A percentile compares a stretch with the other conserved stretches of the same genome.
Evolutionary conservation across 306 rosid genomes (phyloP).

Genomic region (Senna siamea): DNA sequence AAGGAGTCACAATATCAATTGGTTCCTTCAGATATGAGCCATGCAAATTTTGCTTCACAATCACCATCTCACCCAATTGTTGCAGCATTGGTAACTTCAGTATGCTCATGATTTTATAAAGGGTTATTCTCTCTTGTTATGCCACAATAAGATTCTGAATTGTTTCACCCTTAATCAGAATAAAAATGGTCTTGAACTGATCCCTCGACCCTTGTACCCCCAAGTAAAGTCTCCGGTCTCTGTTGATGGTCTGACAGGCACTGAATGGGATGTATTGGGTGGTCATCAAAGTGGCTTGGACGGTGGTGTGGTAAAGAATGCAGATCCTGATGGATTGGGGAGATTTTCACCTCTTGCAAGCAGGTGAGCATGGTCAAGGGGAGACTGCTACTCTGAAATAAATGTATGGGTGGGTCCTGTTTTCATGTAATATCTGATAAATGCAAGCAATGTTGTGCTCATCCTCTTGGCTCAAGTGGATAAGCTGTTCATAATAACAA

Average conservation of each 20-base stretch:
- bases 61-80: slow-evolving; percentile 62
- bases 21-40: slow-evolving; percentile 66
- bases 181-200: slow-evolving; percentile 77
- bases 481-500: slow-evolving; percentile 25
- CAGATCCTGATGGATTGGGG: slow-evolving; percentile 64
- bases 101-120: slow-evolving; percentile 51
- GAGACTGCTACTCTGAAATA: slow-evolving; percentile 95
- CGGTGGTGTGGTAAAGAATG: slow-evolving; percentile 48
- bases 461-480: slow-evolving; percentile 21
- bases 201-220: slow-evolving; percentile 70
- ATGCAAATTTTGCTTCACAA: slow-evolving; percentile 60
- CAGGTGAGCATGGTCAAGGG: slow-evolving; percentile 99
- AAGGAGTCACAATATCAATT: slow-evolving; percentile 93
- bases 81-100: slow-evolving; percentile 65
- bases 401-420: slow-evolving; percentile 94
- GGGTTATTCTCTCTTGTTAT: slow-evolving; percentile 31
- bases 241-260: slow-evolving; percentile 56
- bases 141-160: slow-evolving; percentile 26
- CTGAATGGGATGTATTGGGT: slow-evolving; percentile 66
- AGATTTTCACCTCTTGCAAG: slow-evolving; percentile 84
- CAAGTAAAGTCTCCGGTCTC: slow-evolving; percentile 55
- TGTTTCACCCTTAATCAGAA: slow-evolving; percentile 48
- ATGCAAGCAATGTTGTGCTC: slow-evolving; percentile 44
- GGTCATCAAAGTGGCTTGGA: slow-evolving; percentile 60
- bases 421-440: slow-evolving; percentile 58